These are phyloP conservation scores for Ambrosiella beaveri DNA, from an alignment of 2,329 filamentous ascomycete species.

Conservation along the genomic window DNA sequence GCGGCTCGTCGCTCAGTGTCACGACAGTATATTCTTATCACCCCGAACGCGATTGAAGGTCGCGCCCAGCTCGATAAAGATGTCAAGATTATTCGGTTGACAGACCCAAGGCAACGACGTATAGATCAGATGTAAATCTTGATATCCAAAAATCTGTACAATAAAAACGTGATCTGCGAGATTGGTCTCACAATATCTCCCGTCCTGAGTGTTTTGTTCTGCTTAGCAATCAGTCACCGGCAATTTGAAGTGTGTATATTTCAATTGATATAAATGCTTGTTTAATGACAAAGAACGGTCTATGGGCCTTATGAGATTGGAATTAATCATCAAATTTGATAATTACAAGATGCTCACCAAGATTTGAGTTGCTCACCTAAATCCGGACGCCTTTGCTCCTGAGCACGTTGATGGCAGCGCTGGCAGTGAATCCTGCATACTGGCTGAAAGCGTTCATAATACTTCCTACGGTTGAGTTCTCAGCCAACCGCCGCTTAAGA, in stretches of 20 bases:
- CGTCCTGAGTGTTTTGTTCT: too few species aligned
- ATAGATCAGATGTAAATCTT: constrained; percentile 7
- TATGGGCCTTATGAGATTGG: too few species aligned
- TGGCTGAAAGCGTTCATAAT: constrained; percentile 47
- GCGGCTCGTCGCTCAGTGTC: constrained; percentile 76
- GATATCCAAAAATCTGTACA: background rate
- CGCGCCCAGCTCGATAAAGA: constrained; percentile 43
- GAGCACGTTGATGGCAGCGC: constrained; percentile 61
- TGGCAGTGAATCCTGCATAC: constrained; percentile 69
- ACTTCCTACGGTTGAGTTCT: constrained; percentile 45
- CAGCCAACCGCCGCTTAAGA: constrained; percentile 55
- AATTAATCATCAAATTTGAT: too few species aligned
- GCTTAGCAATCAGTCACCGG: too few species aligned
- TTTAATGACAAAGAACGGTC: too few species aligned
- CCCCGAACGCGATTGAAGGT: constrained; percentile 65
- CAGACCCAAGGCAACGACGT: constrained; percentile 39
- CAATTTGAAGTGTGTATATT: too few species aligned
- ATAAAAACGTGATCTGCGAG: background rate
- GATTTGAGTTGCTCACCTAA: constrained; percentile 22
- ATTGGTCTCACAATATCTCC: too few species aligned
- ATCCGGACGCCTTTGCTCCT: constrained; percentile 77
- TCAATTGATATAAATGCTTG: too few species aligned
- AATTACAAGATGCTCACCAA: too few species aligned
- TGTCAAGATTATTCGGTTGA: constrained; percentile 58
- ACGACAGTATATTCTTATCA: constrained; percentile 90